Conservation (phyloP, 257 asterid species). For the Rubia yunnanensis region DNA sequence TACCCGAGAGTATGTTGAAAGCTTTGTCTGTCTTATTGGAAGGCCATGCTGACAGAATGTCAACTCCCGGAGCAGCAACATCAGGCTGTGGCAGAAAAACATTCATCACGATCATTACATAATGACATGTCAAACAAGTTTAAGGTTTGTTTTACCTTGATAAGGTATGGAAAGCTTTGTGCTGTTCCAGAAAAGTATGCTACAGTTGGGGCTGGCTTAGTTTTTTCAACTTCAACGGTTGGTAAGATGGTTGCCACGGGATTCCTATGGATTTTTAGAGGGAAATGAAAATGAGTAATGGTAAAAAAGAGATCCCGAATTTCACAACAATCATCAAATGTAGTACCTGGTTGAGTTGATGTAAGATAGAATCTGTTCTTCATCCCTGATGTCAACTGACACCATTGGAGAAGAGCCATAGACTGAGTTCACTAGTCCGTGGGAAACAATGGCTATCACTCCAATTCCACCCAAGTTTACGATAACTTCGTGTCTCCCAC, state of each 20-base stretch:
- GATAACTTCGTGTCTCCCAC: slow-evolving; percentile 18
- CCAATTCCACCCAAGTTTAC: slow-evolving; percentile 47
- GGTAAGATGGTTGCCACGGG: slow-evolving; percentile 60
- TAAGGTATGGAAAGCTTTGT: slow-evolving; percentile 39
- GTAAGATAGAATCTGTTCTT: slow-evolving; percentile 37
- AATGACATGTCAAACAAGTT: neutral
- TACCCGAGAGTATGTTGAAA: slow-evolving; percentile 63
- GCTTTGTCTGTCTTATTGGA: slow-evolving; percentile 17
- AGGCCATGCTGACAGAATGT: slow-evolving; percentile 85
- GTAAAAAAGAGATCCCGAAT: too few species aligned
- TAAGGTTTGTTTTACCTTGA: slow-evolving; percentile 37
- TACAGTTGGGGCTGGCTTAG: slow-evolving; percentile 64
- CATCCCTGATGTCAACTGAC: slow-evolving; percentile 36
- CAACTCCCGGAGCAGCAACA: slow-evolving; percentile 74
- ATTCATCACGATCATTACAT: neutral
- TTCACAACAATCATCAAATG: neutral
- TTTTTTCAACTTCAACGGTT: slow-evolving; percentile 27
- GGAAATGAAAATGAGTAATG: too few species aligned
- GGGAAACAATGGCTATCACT: slow-evolving; percentile 29
- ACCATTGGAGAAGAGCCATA: slow-evolving; percentile 32
- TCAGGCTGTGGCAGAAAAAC: slow-evolving; percentile 49
- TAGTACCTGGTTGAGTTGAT: slow-evolving; percentile 50
- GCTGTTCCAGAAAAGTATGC: slow-evolving; percentile 69
- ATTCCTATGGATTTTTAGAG: slow-evolving; percentile 14
- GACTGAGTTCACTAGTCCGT: slow-evolving; percentile 26